Evolutionary conservation across 2,329 filamentous ascomycete species (phyloP).

Genomic region (Cytospora paraplurivora): DNA sequence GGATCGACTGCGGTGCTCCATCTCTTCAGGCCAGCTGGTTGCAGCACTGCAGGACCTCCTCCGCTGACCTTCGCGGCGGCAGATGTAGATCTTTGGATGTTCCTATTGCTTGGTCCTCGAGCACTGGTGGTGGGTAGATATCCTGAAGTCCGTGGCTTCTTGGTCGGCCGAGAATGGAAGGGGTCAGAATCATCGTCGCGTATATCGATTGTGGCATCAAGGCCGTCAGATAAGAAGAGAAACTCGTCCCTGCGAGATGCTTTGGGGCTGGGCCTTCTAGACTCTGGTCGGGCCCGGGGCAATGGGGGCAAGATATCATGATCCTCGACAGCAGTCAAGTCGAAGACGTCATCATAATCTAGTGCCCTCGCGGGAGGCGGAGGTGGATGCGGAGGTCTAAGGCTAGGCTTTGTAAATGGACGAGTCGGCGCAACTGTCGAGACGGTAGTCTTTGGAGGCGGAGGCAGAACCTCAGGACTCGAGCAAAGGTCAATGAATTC

Average conservation of each 20-base stretch:
- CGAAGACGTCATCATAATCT: slow-evolving; percentile 30
- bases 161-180: slow-evolving; percentile 33
- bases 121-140: not conserved
- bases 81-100: not conserved
- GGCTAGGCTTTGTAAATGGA: not conserved
- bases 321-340: slow-evolving; percentile 30
- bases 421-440: slow-evolving; percentile 2
- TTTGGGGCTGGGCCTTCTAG: not conserved
- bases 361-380: slow-evolving; percentile 10
- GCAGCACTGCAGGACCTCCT: slow-evolving; percentile 15
- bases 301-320: slow-evolving; percentile 2
- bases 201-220: slow-evolving; percentile 44
- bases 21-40: slow-evolving; percentile 31
- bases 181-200: slow-evolving; percentile 34
- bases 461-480: slow-evolving; percentile 22
- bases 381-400: not conserved
- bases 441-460: not conserved
- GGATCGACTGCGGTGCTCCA: slow-evolving; percentile 26
- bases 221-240: slow-evolving; percentile 45
- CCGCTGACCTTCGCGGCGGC: not conserved
- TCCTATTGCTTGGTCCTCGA: not conserved
- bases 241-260: slow-evolving; percentile 30
- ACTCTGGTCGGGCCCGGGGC: not conserved
- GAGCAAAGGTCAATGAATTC: slow-evolving; percentile 30
- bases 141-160: slow-evolving; percentile 37